These are phyloP conservation scores for Fomitiporia mediterranea DNA, from an alignment of 1,284 basidiomycete genomes.

Conservation along the genomic window DNA sequence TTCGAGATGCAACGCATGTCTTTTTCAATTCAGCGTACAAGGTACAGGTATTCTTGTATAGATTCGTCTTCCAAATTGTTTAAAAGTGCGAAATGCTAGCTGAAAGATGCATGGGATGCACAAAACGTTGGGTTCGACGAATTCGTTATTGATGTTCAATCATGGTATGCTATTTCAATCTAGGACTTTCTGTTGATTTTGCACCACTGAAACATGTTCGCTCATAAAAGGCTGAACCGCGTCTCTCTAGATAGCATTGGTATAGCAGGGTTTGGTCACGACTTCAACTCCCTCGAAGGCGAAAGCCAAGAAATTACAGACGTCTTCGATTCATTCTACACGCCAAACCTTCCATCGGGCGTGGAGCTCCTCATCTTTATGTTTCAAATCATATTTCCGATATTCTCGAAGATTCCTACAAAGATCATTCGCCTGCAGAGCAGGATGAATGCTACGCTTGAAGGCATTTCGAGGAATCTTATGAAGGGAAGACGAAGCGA, in stretches of 20 bases:
- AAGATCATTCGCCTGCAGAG: slow-evolving; percentile 32
- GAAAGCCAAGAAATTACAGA: slow-evolving; percentile 40
- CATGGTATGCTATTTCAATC: slow-evolving; percentile 34
- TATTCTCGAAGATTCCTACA: slow-evolving; percentile 41
- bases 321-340: slow-evolving; percentile 41
- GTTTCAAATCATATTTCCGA: slow-evolving; percentile 41
- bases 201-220: not conserved
- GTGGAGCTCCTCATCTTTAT: slow-evolving; percentile 33
- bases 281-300: slow-evolving; percentile 51
- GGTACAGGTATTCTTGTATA: slow-evolving; percentile 29
- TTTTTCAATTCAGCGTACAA: slow-evolving; percentile 47
- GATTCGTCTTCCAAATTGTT: not conserved
- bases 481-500: slow-evolving; percentile 40
- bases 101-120: slow-evolving; percentile 46
- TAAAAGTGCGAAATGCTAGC: not conserved
- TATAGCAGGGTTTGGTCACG: slow-evolving; percentile 52
- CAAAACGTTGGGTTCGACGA: slow-evolving; percentile 35
- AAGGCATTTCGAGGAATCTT: slow-evolving; percentile 42
- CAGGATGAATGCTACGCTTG: slow-evolving; percentile 38
- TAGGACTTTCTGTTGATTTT: not conserved
- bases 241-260: slow-evolving; percentile 54
- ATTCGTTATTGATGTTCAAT: slow-evolving; percentile 48
- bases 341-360: no score
- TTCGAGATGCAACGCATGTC: slow-evolving; percentile 32
- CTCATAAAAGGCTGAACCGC: slow-evolving; percentile 39